Evolutionary conservation across 352 stramenopile species (phyloP).

Genomic region (Globisporangium lucens): DNA sequence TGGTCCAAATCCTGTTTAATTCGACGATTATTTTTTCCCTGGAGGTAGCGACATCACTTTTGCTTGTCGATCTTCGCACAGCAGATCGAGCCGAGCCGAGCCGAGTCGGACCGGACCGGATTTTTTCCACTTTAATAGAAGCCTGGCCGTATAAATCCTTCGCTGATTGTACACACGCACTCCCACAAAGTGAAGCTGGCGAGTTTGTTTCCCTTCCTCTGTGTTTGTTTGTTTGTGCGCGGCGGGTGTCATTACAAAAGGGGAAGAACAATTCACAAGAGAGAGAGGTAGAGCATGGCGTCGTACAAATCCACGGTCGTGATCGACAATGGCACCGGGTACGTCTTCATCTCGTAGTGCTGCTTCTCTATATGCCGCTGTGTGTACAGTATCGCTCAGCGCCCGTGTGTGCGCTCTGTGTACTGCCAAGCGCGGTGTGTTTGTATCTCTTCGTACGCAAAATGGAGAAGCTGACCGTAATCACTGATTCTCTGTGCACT

Average conservation of each 20-base stretch:
- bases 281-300: slow-evolving; percentile 35
- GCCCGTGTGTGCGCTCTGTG: not conserved
- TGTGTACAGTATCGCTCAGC: not conserved
- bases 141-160: not conserved
- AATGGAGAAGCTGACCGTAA: slow-evolving; percentile 4
- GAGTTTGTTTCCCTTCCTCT: not conserved
- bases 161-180: not conserved
- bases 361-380: not conserved
- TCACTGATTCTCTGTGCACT: not conserved
- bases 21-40: no score
- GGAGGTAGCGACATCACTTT: no score
- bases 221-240: not conserved
- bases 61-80: no score
- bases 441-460: slow-evolving; percentile 8
- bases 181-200: slow-evolving; percentile 11
- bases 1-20: no score
- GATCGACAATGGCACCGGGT: slow-evolving; percentile 96
- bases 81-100: not conserved
- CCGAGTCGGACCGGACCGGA: not conserved
- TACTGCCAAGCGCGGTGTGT: no score
- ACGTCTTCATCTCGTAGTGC: slow-evolving; percentile 18
- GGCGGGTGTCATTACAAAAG: slow-evolving; percentile 7
- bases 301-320: slow-evolving; percentile 91
- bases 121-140: slow-evolving; percentile 8
- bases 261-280: not conserved